A percentile compares a stretch with the other conserved stretches of the same genome.
phyloP scores from a whole-genome alignment of 192 early-diverging fungal genomes.

The Funneliformis geosporum region DNA sequence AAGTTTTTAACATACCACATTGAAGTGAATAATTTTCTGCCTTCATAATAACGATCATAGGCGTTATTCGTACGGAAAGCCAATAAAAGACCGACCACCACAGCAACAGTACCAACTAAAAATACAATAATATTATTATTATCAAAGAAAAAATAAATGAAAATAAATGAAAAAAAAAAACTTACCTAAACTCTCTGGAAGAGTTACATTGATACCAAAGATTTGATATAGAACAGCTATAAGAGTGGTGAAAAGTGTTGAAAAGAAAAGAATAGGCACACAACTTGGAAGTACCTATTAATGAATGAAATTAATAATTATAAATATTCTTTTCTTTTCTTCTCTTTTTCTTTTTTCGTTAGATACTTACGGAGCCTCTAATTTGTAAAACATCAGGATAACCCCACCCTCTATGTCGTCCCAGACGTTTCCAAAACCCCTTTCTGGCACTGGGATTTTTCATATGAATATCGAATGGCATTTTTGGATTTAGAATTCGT shows the following conservation, averaged over 20 bases:
- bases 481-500: not conserved
- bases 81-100: constrained; percentile 71
- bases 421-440: not conserved
- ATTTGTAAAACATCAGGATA: not conserved
- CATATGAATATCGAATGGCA: constrained; percentile 1
- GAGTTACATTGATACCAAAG: not conserved
- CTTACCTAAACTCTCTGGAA: constrained; percentile 1
- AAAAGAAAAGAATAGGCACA: constrained; percentile 11
- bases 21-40: constrained; percentile 68
- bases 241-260: not conserved
- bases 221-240: not conserved
- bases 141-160: not conserved
- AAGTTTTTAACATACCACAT: constrained; percentile 43
- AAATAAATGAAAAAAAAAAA: not conserved
- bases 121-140: not conserved
- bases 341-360: not conserved
- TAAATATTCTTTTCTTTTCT: no score
- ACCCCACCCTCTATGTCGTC: constrained; percentile 10
- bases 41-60: constrained; percentile 77
- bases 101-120: constrained; percentile 53
- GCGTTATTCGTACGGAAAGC: constrained; percentile 85
- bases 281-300: constrained; percentile 8
- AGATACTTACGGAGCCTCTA: constrained; percentile 3
- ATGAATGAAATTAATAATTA: not conserved
- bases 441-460: not conserved